These are phyloP conservation scores for Corymbia calophylla DNA, from an alignment of 441 rosid genomes.

Conservation along the genomic window DNA sequence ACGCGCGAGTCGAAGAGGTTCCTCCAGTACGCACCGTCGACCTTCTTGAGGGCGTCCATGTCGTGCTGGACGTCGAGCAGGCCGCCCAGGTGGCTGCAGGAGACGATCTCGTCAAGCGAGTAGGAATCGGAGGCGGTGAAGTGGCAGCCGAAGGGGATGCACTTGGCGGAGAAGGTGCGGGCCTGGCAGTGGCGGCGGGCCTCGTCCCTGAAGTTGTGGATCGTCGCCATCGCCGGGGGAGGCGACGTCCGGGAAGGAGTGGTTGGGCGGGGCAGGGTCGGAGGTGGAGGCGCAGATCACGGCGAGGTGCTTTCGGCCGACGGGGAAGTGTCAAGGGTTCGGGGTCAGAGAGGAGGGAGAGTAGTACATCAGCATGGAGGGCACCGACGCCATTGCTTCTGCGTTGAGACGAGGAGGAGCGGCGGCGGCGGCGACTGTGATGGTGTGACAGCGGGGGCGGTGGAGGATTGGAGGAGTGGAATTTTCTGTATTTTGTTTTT, in stretches of 20 bases:
- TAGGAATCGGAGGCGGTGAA: slow-evolving; percentile 33
- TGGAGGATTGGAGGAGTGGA: background rate
- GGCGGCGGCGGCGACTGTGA: background rate
- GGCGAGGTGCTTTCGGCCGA: background rate
- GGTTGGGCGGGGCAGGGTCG: slow-evolving; percentile 9
- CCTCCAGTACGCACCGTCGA: slow-evolving; percentile 54
- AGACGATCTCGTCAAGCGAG: slow-evolving; percentile 65
- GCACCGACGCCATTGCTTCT: slow-evolving; percentile 19
- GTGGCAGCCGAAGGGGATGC: slow-evolving; percentile 42
- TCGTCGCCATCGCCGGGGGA: slow-evolving; percentile 1
- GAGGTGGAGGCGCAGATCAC: slow-evolving; percentile 28
- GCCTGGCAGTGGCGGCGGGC: slow-evolving; percentile 35
- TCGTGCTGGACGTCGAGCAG: slow-evolving; percentile 60
- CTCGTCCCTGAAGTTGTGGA: slow-evolving; percentile 48
- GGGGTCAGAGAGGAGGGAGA: slow-evolving; percentile 22
- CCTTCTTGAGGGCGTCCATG: slow-evolving; percentile 39
- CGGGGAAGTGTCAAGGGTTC: slow-evolving; percentile 4
- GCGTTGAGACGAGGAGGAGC: background rate
- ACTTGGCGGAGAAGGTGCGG: slow-evolving; percentile 43
- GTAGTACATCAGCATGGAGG: slow-evolving; percentile 16
- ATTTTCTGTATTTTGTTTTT: background rate
- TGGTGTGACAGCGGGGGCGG: background rate
- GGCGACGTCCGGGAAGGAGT: background rate
- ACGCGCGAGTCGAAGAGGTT: slow-evolving; percentile 64
- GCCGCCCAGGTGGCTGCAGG: slow-evolving; percentile 54